Conservation (phyloP, 345 rosid genomes). For the Salix purpurea region DNA sequence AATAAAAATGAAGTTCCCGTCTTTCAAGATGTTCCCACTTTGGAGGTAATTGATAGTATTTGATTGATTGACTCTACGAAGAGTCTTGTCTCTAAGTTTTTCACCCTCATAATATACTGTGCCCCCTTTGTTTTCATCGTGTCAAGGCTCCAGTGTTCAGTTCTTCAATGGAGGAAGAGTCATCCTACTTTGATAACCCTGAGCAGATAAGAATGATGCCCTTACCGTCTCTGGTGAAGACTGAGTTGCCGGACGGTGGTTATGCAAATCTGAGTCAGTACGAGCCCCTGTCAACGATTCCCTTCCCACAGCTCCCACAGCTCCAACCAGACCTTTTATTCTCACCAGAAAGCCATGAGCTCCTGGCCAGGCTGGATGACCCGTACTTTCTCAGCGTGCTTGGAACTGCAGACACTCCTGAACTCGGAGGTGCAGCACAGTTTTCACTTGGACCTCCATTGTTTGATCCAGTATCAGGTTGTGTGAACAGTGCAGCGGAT, state of each 20-base stretch:
- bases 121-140: background rate
- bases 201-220: conserved; percentile 22
- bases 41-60: conserved; percentile 21
- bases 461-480: conserved; percentile 37
- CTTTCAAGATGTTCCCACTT: conserved; percentile 14
- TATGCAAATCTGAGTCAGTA: conserved; percentile 22
- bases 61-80: background rate
- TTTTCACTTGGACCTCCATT: conserved; percentile 41
- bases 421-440: conserved; percentile 28
- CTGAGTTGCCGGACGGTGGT: conserved; percentile 25
- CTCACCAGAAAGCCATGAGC: conserved; percentile 51
- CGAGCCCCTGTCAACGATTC: conserved; percentile 10
- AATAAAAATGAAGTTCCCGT: conserved; percentile 11
- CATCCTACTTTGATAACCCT: conserved; percentile 24
- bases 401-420: conserved; percentile 42
- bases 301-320: conserved; percentile 29
- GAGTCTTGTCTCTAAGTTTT: background rate
- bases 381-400: conserved; percentile 49
- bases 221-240: conserved; percentile 35
- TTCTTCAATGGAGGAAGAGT: conserved; percentile 38
- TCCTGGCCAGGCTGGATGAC: conserved; percentile 53
- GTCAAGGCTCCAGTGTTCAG: conserved; percentile 31
- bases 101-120: background rate
- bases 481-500: conserved; percentile 20
- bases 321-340: conserved; percentile 38